These are phyloP conservation scores for Coniochaeta sp. DNA, from an alignment of 2,329 filamentous ascomycete genomes.

Conservation along the genomic window DNA sequence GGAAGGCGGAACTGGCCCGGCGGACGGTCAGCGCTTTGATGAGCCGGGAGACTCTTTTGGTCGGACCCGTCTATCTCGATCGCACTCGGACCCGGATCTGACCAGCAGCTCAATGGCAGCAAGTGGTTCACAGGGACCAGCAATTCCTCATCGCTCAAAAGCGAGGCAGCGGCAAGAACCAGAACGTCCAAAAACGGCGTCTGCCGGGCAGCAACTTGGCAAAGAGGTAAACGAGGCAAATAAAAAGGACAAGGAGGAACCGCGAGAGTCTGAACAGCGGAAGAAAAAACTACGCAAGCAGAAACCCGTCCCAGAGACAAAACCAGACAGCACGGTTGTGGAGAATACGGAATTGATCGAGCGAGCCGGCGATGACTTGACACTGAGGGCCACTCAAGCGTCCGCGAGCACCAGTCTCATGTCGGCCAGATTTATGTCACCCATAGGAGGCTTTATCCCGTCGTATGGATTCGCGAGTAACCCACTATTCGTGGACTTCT, in stretches of 20 bases:
- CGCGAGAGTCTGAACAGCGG: not conserved
- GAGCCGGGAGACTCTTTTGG: not conserved
- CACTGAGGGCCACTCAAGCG: not conserved
- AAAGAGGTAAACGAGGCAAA: not conserved
- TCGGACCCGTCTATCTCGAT: not conserved
- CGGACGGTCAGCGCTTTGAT: not conserved
- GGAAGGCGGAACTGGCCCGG: not conserved
- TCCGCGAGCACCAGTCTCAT: not conserved
- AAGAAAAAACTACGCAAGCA: conserved; percentile 3
- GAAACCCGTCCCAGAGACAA: not conserved
- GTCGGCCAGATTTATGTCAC: conserved; percentile 1
- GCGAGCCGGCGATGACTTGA: not conserved
- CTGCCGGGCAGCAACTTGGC: not conserved
- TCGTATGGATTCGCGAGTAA: conserved; percentile 1
- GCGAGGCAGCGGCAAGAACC: not conserved
- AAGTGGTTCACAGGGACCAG: not conserved
- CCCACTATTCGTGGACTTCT: conserved; percentile 1
- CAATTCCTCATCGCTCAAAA: not conserved
- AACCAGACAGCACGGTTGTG: not conserved
- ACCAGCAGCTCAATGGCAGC: not conserved
- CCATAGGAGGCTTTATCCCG: conserved; percentile 1
- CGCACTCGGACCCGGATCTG: not conserved
- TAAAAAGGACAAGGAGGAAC: not conserved
- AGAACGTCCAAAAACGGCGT: not conserved
- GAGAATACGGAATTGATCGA: not conserved